Percentiles rank a stretch among this genome's conserved stretches.
These are phyloP conservation scores for Salvia sclarea DNA, from an alignment of 305 asterid genomes.

Conservation along the genomic window DNA sequence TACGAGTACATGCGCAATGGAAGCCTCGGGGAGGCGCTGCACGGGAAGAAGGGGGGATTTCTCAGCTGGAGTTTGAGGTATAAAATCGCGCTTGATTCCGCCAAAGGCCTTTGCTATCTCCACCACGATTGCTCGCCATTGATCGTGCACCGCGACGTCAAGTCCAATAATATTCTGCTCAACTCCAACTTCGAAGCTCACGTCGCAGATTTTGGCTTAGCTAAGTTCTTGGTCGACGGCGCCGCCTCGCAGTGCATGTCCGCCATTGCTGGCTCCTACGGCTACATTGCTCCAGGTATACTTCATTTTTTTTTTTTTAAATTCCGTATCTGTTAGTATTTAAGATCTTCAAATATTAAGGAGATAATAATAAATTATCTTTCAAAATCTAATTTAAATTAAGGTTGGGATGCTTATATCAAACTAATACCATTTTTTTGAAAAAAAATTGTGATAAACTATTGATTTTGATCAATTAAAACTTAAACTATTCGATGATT, in stretches of 20 bases:
- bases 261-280: constrained; percentile 92
- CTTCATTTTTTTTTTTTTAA: not conserved
- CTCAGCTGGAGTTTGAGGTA: constrained; percentile 83
- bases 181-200: constrained; percentile 84
- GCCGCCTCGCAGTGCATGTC: constrained; percentile 98
- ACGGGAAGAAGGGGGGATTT: constrained; percentile 74
- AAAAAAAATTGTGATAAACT: too few species aligned
- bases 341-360: too few species aligned
- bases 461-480: too few species aligned
- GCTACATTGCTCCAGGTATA: constrained; percentile 98
- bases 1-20: constrained; percentile 97
- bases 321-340: too few species aligned
- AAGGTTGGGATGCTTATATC: too few species aligned
- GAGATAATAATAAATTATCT: too few species aligned
- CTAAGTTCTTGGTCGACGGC: constrained; percentile 77
- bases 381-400: too few species aligned
- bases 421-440: too few species aligned
- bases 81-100: constrained; percentile 78
- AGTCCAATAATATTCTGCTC: constrained; percentile 82
- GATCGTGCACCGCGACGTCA: constrained; percentile 94
- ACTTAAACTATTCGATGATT: too few species aligned
- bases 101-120: constrained; percentile 84
- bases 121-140: constrained; percentile 94
- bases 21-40: constrained; percentile 92
- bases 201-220: constrained; percentile 95